These are phyloP conservation scores for Neocallimastix lanati DNA, from an alignment of 192 early-diverging fungal genomes.

Conservation along the genomic window DNA sequence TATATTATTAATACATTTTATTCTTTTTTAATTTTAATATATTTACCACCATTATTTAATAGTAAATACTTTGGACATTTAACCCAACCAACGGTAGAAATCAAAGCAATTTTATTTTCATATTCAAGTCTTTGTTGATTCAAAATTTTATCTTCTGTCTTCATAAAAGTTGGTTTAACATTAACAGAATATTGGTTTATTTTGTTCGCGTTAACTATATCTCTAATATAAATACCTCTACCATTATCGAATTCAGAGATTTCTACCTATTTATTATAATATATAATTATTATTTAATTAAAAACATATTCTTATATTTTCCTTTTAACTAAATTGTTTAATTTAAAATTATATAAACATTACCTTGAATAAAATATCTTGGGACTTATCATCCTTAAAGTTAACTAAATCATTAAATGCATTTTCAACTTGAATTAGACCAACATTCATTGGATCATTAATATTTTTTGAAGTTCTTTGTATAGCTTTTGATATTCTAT, in stretches of 20 bases:
- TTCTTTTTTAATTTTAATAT: no score
- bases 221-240: not conserved
- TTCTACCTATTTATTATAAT: no score
- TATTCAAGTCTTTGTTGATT: conserved; percentile 41
- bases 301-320: no score
- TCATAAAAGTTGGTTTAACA: not conserved
- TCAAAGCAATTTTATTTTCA: conserved; percentile 57
- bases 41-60: conserved; percentile 32
- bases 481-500: conserved; percentile 62
- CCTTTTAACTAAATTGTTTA: no score
- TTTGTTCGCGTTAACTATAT: not conserved
- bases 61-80: conserved; percentile 51
- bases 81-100: conserved; percentile 59
- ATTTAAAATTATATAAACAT: no score
- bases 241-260: not conserved
- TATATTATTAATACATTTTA: no score
- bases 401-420: conserved; percentile 45
- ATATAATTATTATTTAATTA: no score
- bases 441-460: conserved; percentile 54
- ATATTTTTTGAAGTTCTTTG: conserved; percentile 55
- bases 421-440: conserved; percentile 71
- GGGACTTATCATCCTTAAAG: not conserved
- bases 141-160: not conserved
- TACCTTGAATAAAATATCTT: not conserved
- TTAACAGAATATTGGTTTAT: not conserved